Evolutionary conservation across 495 filamentous ascomycete genomes (phyloP), one percentile per base, ranked within the genome.

Genomic region (Aspergillus wentii): DNA sequence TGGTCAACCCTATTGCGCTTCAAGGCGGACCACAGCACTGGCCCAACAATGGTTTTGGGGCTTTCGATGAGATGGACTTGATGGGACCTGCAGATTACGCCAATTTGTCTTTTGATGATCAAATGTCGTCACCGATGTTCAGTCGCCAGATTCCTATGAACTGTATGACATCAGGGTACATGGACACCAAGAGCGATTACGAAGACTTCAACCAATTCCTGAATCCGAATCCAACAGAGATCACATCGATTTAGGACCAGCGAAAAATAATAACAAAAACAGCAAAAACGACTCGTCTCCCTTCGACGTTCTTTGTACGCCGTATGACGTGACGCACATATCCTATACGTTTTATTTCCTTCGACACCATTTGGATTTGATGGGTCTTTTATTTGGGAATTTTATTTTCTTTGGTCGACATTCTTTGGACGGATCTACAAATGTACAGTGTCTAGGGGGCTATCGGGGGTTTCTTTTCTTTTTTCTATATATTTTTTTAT

Each of bases 201-300:
- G 65, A 69, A 17, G 66, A 67, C 41, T 62, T 69, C 37, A 66
- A 60, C 30, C 64, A 70, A 43, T 70, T 61, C 38, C 40, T 70
- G 14, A 69, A 69, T 42, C 56, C 64, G 4, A 69, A 63, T 38
- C 51, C 64, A 6, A 57, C 57, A 29, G 67, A 71, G 43, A 68
- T 71, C 19, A 59, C 67, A 9, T 68, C 65, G 28, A 59, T 62
- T 10, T 68, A 41, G 47, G 25, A 25, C 22, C 22, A 39, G n/a
- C 15, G 15, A 17, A 17, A 27, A 10, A 23, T 5, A 33, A 33
- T 8, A 20, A 17, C 16, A 4, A 33, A 33, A 16, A 33, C 6
- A 33, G 16, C 7, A 33, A 19, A 33, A 33, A 20, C 16, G 15
- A 8, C 6, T 34, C 17, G 15, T 20, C 18, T 34, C 17, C 18